Evolutionary conservation across 805 yeast species (phyloP), one percentile per base, ranked within the genome.

Genomic region (Kurtzmaniella cleridarum): DNA sequence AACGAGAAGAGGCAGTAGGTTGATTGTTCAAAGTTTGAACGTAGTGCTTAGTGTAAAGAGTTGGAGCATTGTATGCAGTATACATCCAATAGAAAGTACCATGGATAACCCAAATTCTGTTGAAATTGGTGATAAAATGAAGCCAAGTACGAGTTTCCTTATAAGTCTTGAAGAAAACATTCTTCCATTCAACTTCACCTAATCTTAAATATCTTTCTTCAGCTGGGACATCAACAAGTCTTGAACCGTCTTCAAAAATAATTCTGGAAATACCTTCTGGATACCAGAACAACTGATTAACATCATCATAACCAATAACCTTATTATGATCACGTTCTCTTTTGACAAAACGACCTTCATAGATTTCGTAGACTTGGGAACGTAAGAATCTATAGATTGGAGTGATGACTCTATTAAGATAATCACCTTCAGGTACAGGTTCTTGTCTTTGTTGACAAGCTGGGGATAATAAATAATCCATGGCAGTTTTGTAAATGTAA

Each of bases 261-360:
- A 93, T 90, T 66, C 93, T 83, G 43, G 95, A 82, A 49, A 93
- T 85, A 75, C 98, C 99, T 69, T 95, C 98, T 35, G 98, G 97
- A 68, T 95, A 93, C 99, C 99, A 93, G 70, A 95, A 93, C 53
- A 93, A 76, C 74, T 93, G 99, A 66, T 93, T 93, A 44, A 93
- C 95, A 73, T 93, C 99, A 71, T 93, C 99, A 64, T 93, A 93
- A 64, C 98, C 95, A 54, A 85, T 76, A 47, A 85, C 70, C 48
- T 79, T 70, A 66, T 81, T 81, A 65, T 85, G 95, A 61, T 85
- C 95, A 58, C 70, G 80, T 70, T 85, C 93, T 69, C 95, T 82
- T 63, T 84, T 84, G 44, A 84, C 82, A 51, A 76, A 84, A 64
- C 88, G 80, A 43, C 93, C 93, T 51, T 84, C 88, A 46, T 76